phyloP scores from a whole-genome alignment of 2,329 filamentous ascomycete species.

The Diaporthe eres region DNA sequence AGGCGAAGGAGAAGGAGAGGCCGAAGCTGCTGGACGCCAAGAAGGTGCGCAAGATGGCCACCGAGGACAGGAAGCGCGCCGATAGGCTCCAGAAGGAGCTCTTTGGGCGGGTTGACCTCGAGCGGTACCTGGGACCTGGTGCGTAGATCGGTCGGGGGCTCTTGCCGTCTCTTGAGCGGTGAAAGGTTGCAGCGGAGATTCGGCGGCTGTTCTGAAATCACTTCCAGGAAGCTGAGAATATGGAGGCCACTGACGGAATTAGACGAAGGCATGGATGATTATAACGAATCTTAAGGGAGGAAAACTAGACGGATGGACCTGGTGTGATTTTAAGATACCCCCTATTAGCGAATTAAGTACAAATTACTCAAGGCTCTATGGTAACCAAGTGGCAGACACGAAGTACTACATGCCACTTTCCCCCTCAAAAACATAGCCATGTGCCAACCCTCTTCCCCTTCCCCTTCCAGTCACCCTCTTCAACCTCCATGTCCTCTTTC shows the following conservation, averaged over 20 bases:
- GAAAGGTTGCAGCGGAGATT: too few species aligned
- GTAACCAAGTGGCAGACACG: not conserved
- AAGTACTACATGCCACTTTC: not conserved
- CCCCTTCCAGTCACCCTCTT: conserved; percentile 31
- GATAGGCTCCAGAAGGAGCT: conserved; percentile 79
- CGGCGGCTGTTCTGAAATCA: not conserved
- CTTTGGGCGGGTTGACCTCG: conserved; percentile 81
- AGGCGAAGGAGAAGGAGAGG: conserved; percentile 60
- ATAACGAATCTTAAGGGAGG: not conserved
- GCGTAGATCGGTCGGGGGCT: conserved; percentile 16
- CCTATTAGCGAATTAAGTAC: conserved; percentile 14
- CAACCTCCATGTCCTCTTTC: conserved; percentile 37
- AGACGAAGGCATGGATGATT: not conserved
- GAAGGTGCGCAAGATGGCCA: conserved; percentile 73
- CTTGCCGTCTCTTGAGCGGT: not conserved
- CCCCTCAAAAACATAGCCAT: conserved; percentile 35
- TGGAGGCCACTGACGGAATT: too few species aligned
- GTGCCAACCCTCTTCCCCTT: conserved; percentile 22
- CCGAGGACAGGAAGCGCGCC: conserved; percentile 72
- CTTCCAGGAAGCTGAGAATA: not conserved
- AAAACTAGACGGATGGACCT: conserved; percentile 8
- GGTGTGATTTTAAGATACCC: conserved; percentile 28
- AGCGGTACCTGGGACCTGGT: conserved; percentile 75
- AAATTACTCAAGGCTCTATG: not conserved
- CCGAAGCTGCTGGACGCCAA: conserved; percentile 76